phyloP scores from a whole-genome alignment of 139 green algal species.

The Pedinophyceae sp. region DNA sequence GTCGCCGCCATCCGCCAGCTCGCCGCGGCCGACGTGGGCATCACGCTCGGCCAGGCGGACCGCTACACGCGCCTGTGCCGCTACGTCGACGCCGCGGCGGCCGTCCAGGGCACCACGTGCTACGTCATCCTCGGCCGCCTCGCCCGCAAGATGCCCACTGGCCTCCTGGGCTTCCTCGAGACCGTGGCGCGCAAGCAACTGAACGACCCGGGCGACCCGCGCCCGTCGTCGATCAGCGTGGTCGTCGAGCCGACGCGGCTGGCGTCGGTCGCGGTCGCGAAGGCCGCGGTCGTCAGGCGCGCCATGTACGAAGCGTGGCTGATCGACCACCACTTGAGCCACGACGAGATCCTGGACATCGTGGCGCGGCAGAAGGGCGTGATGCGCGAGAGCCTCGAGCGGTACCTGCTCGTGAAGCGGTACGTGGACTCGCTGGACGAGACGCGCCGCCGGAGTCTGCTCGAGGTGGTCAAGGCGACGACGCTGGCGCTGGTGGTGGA shows the following conservation, averaged over 20 bases:
- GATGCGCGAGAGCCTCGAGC: background rate
- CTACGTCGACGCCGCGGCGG: slow-evolving; percentile 12
- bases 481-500: background rate
- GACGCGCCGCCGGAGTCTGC: background rate
- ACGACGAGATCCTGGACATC: slow-evolving; percentile 10
- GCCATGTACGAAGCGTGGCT: slow-evolving; percentile 16
- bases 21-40: slow-evolving; percentile 11
- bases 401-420: slow-evolving; percentile 12
- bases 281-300: background rate
- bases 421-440: slow-evolving; percentile 12
- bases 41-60: slow-evolving; percentile 13
- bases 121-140: slow-evolving; percentile 9
- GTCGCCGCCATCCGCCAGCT: slow-evolving; percentile 13
- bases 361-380: slow-evolving; percentile 7
- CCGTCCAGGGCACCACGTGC: slow-evolving; percentile 5
- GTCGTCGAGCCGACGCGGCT: slow-evolving; percentile 8
- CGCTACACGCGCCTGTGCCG: slow-evolving; percentile 11
- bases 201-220: slow-evolving; percentile 12
- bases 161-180: slow-evolving; percentile 8
- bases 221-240: slow-evolving; percentile 5
- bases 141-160: slow-evolving; percentile 2
- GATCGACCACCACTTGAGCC: slow-evolving; percentile 6
- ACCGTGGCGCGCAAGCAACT: background rate
- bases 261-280: background rate
- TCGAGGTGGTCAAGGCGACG: background rate